Base-by-base conservation (phyloP, 2,329 filamentous ascomycete genomes). In the Trematosphaeria pertusa region DNA sequence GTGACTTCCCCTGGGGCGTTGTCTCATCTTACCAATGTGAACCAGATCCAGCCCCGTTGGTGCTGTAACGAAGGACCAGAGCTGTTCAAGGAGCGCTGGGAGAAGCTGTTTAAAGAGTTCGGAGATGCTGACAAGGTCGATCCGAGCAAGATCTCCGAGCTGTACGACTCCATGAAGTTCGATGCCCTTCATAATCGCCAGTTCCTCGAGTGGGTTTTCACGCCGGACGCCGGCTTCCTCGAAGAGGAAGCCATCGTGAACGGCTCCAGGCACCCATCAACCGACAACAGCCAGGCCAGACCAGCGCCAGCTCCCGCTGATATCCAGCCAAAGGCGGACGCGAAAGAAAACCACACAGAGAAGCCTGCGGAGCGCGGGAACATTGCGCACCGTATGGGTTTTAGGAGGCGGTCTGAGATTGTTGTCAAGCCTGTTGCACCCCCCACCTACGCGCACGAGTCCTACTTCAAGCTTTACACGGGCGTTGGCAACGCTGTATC, bases 111-210 rank as follows among this genome's bases (percentile, higher is more conserved):
- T 73, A 85, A 87, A 37, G 94, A 99, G 68, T 99, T 99, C 64
- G 94, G 89, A 57, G 95, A 99, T 70, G 88, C 89, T 1, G 94
- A 99, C 64, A 99, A 99, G 77, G 91, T 97, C 14, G 94, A 99
- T 71, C 95, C 95, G 14, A 96, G 92, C 79, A 99, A 99, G 77
- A 93, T 99, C 52, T 97, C 91, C 4, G 94, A 99, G 75, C 82
- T 99, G 2, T 99, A 99, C 71, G 94, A 99, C 71, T 97, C 93
- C 15, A 97, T 99, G 94, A 99, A 99, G 73, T 99, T 97, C 56
- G 94, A 99, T 70, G 94, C 94, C 1, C 80, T 99, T 11, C 95
- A 99, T 73, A 99, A 99, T 67, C 86, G 94, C 2, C 90, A 91
- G 53, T 99, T 99, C 64, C 78, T 99, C 3, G 94, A 99, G 71